A percentile compares a stretch with the other conserved stretches of the same genome.
These are phyloP conservation scores for Colletotrichum siamense DNA, from an alignment of 2,329 filamentous ascomycete genomes.

Conservation along the genomic window DNA sequence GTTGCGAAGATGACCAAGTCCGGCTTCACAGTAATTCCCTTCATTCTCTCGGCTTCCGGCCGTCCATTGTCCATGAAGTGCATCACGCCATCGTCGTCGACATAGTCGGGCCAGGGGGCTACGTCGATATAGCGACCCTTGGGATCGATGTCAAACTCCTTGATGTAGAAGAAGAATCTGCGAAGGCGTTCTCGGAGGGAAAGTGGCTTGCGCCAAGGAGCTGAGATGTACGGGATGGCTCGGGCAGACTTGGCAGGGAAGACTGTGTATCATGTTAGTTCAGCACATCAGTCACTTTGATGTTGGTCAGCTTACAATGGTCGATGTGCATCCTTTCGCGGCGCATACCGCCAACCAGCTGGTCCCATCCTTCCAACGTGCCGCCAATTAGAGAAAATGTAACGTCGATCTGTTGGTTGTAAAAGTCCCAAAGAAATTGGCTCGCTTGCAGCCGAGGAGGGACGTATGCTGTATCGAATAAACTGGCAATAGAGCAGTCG, in stretches of 20 bases:
- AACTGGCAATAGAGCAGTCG: slow-evolving; percentile 50
- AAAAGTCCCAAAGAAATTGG: slow-evolving; percentile 43
- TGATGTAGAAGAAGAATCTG: slow-evolving; percentile 35
- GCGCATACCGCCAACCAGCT: slow-evolving; percentile 51
- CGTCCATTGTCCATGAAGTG: slow-evolving; percentile 35
- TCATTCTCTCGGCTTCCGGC: slow-evolving; percentile 34
- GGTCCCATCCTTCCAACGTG: slow-evolving; percentile 49
- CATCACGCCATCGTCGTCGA: slow-evolving; percentile 34
- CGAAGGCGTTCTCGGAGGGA: slow-evolving; percentile 32
- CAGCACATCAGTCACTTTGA: neutral
- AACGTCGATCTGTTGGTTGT: slow-evolving; percentile 46
- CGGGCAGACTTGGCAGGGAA: slow-evolving; percentile 39
- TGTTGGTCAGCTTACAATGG: neutral
- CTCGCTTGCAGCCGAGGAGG: slow-evolving; percentile 48
- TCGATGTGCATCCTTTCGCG: slow-evolving; percentile 22
- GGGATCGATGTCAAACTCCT: slow-evolving; percentile 24
- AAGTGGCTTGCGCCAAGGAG: slow-evolving; percentile 33
- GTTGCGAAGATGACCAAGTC: slow-evolving; percentile 42
- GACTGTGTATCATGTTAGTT: slow-evolving; percentile 24
- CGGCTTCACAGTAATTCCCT: slow-evolving; percentile 32
- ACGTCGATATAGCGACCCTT: slow-evolving; percentile 36
- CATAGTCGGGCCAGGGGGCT: slow-evolving; percentile 38
- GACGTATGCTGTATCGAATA: slow-evolving; percentile 58
- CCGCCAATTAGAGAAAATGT: slow-evolving; percentile 50
- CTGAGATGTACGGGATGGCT: slow-evolving; percentile 37